phyloP scores from a whole-genome alignment of 768 basidiomycete species.

The Tylopilus sp. region DNA sequence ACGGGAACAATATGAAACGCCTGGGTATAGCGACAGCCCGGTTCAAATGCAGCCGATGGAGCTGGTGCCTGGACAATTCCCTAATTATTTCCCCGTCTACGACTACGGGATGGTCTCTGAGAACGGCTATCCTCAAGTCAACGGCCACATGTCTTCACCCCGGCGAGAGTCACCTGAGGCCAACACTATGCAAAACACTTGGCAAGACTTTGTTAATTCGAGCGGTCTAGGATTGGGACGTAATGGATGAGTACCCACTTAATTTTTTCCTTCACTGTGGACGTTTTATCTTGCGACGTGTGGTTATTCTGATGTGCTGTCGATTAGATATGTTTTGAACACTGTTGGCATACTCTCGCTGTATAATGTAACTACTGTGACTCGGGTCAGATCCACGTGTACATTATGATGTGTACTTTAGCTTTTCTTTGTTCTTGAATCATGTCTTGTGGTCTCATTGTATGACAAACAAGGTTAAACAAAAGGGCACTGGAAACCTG shows the following conservation, averaged over 20 bases:
- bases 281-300: constrained; percentile 8
- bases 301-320: constrained; percentile 8
- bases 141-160: constrained; percentile 33
- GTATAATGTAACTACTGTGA: constrained; percentile 20
- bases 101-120: constrained; percentile 51
- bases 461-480: constrained; percentile 23
- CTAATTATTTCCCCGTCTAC: constrained; percentile 73
- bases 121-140: constrained; percentile 36
- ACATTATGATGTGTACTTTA: constrained; percentile 12
- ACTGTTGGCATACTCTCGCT: constrained; percentile 7
- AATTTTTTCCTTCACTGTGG: not conserved
- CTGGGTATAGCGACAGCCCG: constrained; percentile 19
- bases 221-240: constrained; percentile 23
- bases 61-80: constrained; percentile 41
- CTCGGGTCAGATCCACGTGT: constrained; percentile 1
- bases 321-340: constrained; percentile 9
- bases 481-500: constrained; percentile 6
- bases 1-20: constrained; percentile 23
- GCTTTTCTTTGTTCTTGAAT: constrained; percentile 15
- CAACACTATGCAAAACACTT: constrained; percentile 56
- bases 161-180: constrained; percentile 50
- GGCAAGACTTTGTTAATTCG: constrained; percentile 56
- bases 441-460: not conserved
- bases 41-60: constrained; percentile 31
- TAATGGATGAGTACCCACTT: constrained; percentile 3